A percentile compares a stretch with the other conserved stretches of the same genome.
Conservation (phyloP, 2,329 filamentous ascomycete species). For the Periconia macrospinosa region DNA sequence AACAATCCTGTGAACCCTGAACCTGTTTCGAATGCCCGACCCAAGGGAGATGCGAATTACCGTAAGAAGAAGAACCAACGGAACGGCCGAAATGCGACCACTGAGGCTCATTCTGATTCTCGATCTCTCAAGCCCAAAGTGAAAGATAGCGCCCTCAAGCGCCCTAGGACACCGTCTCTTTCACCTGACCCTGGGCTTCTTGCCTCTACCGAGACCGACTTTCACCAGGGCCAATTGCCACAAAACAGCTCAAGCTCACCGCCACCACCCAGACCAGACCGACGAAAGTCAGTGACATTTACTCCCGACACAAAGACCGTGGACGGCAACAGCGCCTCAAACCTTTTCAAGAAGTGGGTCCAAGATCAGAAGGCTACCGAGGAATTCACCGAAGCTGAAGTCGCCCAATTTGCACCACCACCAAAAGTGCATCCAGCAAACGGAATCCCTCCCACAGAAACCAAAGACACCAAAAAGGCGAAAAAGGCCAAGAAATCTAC, state of each 20-base stretch:
- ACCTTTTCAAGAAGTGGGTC: slow-evolving; percentile 56
- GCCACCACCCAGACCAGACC: slow-evolving; percentile 25
- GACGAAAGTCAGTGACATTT: slow-evolving; percentile 65
- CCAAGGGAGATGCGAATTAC: slow-evolving; percentile 41
- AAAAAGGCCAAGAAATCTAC: slow-evolving; percentile 14
- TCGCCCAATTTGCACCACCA: slow-evolving; percentile 29
- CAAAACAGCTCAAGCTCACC: slow-evolving; percentile 18
- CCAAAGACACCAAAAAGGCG: slow-evolving; percentile 12
- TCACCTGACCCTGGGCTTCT: slow-evolving; percentile 31
- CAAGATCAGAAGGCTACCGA: slow-evolving; percentile 33
- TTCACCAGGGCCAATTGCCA: slow-evolving; percentile 10
- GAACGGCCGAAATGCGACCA: slow-evolving; percentile 12
- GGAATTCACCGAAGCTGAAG: slow-evolving; percentile 24
- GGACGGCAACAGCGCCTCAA: slow-evolving; percentile 58
- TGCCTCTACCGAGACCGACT: slow-evolving; percentile 32
- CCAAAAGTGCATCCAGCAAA: slow-evolving; percentile 25
- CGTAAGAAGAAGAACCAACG: slow-evolving; percentile 32
- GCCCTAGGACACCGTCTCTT: slow-evolving; percentile 14
- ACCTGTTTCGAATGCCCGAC: slow-evolving; percentile 11
- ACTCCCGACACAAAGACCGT: slow-evolving; percentile 63
- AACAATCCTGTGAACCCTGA: slow-evolving; percentile 7
- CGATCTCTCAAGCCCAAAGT: not conserved
- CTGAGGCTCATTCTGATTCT: too few relatives aligned
- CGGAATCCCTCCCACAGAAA: slow-evolving; percentile 8
- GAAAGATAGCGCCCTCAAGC: not conserved